These are phyloP conservation scores for Vanderwaltozyma tropicalis DNA, from an alignment of 805 yeast species.

Conservation along the genomic window DNA sequence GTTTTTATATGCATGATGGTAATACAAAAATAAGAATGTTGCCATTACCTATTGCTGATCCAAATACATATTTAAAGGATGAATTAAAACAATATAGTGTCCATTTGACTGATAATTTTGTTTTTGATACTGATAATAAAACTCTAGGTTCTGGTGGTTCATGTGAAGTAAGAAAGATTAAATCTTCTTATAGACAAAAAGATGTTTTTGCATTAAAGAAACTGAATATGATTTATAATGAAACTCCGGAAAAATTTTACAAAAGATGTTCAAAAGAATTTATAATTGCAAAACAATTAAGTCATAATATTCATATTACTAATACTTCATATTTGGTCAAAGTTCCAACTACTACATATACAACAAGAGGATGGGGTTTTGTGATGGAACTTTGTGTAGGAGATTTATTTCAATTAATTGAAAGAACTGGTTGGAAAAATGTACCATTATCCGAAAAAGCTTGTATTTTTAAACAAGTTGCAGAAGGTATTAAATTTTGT, in stretches of 20 bases:
- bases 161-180: conserved; percentile 48
- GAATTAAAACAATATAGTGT: conserved; percentile 40
- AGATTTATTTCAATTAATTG: conserved; percentile 49
- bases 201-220: conserved; percentile 57
- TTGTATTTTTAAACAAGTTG: conserved; percentile 61
- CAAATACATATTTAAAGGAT: conserved; percentile 50
- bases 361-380: conserved; percentile 70
- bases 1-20: conserved; percentile 29
- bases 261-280: conserved; percentile 55
- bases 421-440: conserved; percentile 51
- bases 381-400: conserved; percentile 57
- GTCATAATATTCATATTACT: conserved; percentile 51
- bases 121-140: conserved; percentile 34
- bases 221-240: conserved; percentile 49
- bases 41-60: conserved; percentile 54
- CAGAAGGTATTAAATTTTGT: conserved; percentile 49
- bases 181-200: conserved; percentile 28
- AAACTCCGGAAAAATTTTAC: conserved; percentile 57
- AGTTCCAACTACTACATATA: conserved; percentile 43
- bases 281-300: conserved; percentile 44
- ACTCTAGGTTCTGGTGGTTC: conserved; percentile 69
- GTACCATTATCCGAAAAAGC: conserved; percentile 42
- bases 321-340: conserved; percentile 45
- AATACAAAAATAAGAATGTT: conserved; percentile 36
- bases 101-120: conserved; percentile 47